Percentiles rank a stretch among this genome's conserved stretches.
Conservation (phyloP, 2,329 filamentous ascomycete species). For the Colletotrichum orchidophilum region DNA sequence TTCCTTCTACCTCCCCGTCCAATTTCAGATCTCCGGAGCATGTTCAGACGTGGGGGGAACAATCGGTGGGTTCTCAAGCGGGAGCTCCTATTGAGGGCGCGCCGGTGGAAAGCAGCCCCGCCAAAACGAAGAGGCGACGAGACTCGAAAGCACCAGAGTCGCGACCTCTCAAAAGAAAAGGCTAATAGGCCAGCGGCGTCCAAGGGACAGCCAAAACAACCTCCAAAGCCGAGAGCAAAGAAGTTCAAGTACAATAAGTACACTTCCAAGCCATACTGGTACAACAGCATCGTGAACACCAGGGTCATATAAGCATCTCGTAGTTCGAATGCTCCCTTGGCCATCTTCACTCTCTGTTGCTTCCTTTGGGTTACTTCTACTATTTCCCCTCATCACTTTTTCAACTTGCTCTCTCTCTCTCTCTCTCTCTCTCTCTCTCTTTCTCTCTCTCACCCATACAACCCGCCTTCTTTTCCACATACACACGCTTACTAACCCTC, state of each 20-base stretch:
- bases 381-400: constrained; percentile 4
- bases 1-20: constrained; percentile 38
- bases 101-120: constrained; percentile 30
- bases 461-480: constrained; percentile 3
- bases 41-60: constrained; percentile 31
- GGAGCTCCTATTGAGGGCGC: constrained; percentile 14
- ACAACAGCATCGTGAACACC: background rate
- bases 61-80: constrained; percentile 22
- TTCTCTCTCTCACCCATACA: background rate
- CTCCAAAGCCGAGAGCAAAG: constrained; percentile 3
- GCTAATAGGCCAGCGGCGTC: background rate
- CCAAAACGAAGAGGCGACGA: constrained; percentile 4
- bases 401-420: background rate
- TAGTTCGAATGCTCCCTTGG: constrained; percentile 30
- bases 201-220: constrained; percentile 22
- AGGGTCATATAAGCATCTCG: constrained; percentile 10
- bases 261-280: constrained; percentile 28
- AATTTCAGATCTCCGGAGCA: constrained; percentile 10
- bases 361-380: constrained; percentile 29
- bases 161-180: background rate
- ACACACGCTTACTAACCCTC: constrained; percentile 39
- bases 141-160: background rate
- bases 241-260: constrained; percentile 35
- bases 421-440: background rate
- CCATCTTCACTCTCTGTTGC: constrained; percentile 37